A percentile compares a stretch with the other conserved stretches of the same genome.
Conservation (phyloP, 2,329 filamentous ascomycete genomes). For the Sporothrix pseudoabietina region DNA sequence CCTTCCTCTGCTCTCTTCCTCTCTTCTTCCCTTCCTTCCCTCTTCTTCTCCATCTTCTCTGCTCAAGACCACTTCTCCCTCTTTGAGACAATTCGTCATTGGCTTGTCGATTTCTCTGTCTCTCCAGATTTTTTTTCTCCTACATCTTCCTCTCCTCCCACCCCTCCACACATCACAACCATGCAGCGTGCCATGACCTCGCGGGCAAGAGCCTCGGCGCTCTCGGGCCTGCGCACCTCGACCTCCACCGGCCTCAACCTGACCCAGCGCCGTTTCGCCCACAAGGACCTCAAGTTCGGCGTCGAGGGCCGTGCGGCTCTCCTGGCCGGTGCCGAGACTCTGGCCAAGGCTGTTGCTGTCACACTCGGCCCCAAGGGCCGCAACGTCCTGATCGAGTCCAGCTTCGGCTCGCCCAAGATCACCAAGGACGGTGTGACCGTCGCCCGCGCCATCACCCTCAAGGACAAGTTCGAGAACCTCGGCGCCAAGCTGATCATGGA, state of each 20-base stretch:
- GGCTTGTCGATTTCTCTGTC: not conserved
- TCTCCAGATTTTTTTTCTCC: not conserved
- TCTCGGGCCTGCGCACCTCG: constrained; percentile 68
- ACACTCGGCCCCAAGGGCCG: constrained; percentile 97
- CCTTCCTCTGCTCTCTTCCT: not conserved
- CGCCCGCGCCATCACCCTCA: constrained; percentile 83
- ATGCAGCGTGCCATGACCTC: constrained; percentile 97
- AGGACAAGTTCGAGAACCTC: constrained; percentile 99
- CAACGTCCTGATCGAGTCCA: constrained; percentile 97
- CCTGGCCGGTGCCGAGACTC: constrained; percentile 91
- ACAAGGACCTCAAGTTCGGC: constrained; percentile 99
- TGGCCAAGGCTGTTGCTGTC: constrained; percentile 92
- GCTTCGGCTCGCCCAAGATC: constrained; percentile 98
- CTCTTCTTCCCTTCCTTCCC: not conserved
- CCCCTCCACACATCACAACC: constrained; percentile 45
- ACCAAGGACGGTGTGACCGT: constrained; percentile 96
- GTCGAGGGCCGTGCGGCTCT: constrained; percentile 89
- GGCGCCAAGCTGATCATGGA: constrained; percentile 95
- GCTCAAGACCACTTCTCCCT: constrained; percentile 4
- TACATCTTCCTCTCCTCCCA: not conserved
- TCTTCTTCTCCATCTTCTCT: constrained; percentile 22
- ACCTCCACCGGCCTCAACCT: constrained; percentile 57
- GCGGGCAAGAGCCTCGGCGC: constrained; percentile 75
- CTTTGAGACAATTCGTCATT: not conserved
- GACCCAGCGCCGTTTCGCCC: constrained; percentile 92